Conservation (phyloP, 257 asterid genomes). For the Petrea volubilis region DNA sequence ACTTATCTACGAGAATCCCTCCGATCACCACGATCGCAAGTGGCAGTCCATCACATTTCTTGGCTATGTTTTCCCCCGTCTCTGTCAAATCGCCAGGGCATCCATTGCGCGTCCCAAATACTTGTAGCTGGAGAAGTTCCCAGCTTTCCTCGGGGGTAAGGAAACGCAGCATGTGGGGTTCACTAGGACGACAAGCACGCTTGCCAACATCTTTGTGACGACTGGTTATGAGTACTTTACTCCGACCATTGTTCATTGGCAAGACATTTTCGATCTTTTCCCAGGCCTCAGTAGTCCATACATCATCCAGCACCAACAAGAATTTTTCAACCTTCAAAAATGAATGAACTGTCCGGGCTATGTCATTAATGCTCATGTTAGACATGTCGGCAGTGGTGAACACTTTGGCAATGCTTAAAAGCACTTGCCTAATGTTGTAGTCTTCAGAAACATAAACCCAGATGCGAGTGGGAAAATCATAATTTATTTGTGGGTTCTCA, state of each 20-base stretch:
- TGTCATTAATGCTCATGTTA: background rate
- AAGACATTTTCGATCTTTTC: background rate
- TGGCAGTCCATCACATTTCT: conserved; percentile 49
- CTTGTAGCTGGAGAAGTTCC: conserved; percentile 45
- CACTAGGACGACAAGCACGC: background rate
- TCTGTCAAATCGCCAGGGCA: conserved; percentile 24
- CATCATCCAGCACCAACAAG: background rate
- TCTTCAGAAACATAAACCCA: too few relatives aligned
- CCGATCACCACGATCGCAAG: conserved; percentile 46
- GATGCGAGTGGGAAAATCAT: too few relatives aligned
- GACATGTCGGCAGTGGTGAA: background rate
- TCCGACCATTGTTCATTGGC: background rate
- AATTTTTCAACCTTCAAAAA: background rate
- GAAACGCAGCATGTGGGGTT: conserved; percentile 35
- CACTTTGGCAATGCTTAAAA: background rate
- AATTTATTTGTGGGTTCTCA: too few relatives aligned
- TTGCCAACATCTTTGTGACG: background rate
- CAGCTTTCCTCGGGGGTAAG: conserved; percentile 39
- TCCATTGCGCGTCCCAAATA: conserved; percentile 28
- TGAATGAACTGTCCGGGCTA: background rate
- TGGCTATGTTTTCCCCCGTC: conserved; percentile 33
- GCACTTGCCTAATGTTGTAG: background rate
- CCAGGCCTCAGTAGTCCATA: background rate
- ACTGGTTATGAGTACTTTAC: background rate
- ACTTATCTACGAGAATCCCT: conserved; percentile 31